These are phyloP conservation scores for Zymoseptoria ardabiliae DNA, from an alignment of 2,329 filamentous ascomycete species.

Conservation along the genomic window DNA sequence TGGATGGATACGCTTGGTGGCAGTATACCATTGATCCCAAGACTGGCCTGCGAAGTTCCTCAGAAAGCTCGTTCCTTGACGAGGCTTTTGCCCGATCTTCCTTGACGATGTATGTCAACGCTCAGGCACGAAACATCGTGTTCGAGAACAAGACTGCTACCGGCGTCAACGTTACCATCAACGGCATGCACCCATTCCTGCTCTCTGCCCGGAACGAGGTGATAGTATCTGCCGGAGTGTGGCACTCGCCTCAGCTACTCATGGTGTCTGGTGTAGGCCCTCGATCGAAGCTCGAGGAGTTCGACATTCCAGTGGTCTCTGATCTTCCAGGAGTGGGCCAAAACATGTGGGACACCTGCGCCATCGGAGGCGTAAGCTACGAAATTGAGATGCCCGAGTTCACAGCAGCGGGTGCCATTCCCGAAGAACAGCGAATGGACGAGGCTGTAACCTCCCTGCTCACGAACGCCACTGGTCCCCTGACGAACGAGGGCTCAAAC, in stretches of 20 bases:
- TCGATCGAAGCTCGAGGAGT: constrained; percentile 34
- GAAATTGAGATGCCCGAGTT: constrained; percentile 10
- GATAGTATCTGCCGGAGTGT: constrained; percentile 26
- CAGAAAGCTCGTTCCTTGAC: constrained; percentile 23
- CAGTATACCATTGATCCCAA: constrained; percentile 28
- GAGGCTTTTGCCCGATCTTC: constrained; percentile 11
- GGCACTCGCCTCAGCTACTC: constrained; percentile 27
- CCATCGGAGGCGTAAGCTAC: constrained; percentile 8
- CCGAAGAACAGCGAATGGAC: not conserved
- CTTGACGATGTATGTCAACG: constrained; percentile 27
- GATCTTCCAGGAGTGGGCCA: constrained; percentile 46
- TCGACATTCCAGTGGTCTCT: constrained; percentile 39
- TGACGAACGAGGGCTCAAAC: constrained; percentile 17
- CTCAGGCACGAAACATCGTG: constrained; percentile 29
- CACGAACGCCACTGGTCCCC: constrained; percentile 15
- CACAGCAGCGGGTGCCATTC: constrained; percentile 5
- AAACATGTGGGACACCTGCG: constrained; percentile 40
- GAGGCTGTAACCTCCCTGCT: constrained; percentile 11
- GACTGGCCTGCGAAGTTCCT: constrained; percentile 20
- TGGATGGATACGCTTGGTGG: constrained; percentile 18
- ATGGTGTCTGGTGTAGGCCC: constrained; percentile 27
- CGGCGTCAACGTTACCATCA: constrained; percentile 23
- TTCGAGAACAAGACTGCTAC: constrained; percentile 23
- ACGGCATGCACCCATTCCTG: constrained; percentile 15
- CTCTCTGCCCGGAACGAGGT: constrained; percentile 28